phyloP scores from a whole-genome alignment of 129 eudicot genomes.

The Solidago caesia region DNA sequence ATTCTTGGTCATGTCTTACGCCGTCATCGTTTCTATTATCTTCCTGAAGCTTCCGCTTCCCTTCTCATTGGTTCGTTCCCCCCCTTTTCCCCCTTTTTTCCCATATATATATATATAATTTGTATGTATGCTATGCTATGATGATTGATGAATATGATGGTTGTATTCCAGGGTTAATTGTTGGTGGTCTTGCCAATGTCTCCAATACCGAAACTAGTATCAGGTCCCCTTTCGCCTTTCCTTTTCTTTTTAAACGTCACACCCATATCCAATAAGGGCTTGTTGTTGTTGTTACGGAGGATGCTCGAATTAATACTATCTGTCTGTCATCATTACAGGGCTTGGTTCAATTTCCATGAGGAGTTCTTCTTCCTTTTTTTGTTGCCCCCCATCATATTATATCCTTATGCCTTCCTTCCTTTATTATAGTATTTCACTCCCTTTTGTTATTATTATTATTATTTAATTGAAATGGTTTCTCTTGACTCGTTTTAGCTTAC shows the following conservation, averaged over 20 bases:
- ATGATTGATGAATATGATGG: too few relatives aligned
- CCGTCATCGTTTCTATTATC: conserved; percentile 88
- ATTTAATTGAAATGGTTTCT: conserved; percentile 7
- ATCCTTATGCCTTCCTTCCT: conserved; percentile 49
- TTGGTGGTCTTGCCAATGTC: conserved; percentile 92
- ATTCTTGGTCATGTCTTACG: conserved; percentile 95
- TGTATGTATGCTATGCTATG: too few relatives aligned
- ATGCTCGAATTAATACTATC: background rate
- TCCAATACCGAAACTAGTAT: conserved; percentile 87
- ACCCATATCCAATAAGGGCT: too few relatives aligned
- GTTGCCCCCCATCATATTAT: conserved; percentile 98
- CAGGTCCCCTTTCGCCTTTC: conserved; percentile 42
- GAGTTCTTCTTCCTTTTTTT: conserved; percentile 94
- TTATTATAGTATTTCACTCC: conserved; percentile 4
- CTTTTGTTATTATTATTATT: conserved; percentile 16
- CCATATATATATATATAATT: too few relatives aligned
- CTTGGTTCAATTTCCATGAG: conserved; percentile 98
- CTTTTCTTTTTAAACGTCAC: background rate
- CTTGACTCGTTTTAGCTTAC: conserved; percentile 66
- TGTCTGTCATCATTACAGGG: conserved; percentile 41
- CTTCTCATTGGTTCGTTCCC: conserved; percentile 67
- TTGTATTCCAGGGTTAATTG: conserved; percentile 66
- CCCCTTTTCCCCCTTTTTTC: background rate
- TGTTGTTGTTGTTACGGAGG: too few relatives aligned
- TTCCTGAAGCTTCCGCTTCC: conserved; percentile 99